Conservation (phyloP, 148 eudicot genomes). For the Cornus florida region DNA sequence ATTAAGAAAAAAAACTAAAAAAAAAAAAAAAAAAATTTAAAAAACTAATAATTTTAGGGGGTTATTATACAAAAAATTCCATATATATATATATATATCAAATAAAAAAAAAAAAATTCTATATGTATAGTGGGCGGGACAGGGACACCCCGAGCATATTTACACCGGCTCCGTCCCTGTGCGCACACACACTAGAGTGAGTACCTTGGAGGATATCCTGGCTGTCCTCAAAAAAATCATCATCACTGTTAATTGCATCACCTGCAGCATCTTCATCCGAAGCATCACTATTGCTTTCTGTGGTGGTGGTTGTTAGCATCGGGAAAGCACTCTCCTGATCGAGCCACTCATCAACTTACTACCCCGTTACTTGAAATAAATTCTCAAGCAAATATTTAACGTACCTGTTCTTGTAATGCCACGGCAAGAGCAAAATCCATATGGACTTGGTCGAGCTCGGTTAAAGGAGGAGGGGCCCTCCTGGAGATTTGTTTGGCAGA, state of each 20-base stretch:
- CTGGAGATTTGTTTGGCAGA: slow-evolving; percentile 17
- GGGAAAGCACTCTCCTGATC: slow-evolving; percentile 24
- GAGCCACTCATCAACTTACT: neutral
- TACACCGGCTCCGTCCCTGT: too few species aligned
- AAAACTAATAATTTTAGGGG: too few species aligned
- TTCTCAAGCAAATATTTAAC: too few species aligned
- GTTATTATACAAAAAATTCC: too few species aligned
- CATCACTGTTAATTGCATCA: neutral
- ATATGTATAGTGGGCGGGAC: too few species aligned
- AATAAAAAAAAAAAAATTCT: too few species aligned
- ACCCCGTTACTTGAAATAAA: neutral
- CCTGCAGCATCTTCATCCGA: neutral
- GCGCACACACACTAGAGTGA: too few species aligned
- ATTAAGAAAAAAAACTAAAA: too few species aligned
- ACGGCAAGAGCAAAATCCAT: slow-evolving; percentile 39
- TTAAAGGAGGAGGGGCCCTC: neutral
- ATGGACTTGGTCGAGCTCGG: slow-evolving; percentile 30
- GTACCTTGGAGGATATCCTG: neutral
- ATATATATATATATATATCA: too few species aligned
- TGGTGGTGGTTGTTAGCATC: slow-evolving; percentile 28
- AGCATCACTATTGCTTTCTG: slow-evolving; percentile 13
- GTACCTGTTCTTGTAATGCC: slow-evolving; percentile 41
- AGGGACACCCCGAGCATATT: too few species aligned
- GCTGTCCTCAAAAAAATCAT: neutral
- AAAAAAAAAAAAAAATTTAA: too few species aligned